Evolutionary conservation across 352 stramenopile genomes (phyloP), one percentile per base, ranked within the genome.

Genomic region (Thalassiosira hispida): DNA sequence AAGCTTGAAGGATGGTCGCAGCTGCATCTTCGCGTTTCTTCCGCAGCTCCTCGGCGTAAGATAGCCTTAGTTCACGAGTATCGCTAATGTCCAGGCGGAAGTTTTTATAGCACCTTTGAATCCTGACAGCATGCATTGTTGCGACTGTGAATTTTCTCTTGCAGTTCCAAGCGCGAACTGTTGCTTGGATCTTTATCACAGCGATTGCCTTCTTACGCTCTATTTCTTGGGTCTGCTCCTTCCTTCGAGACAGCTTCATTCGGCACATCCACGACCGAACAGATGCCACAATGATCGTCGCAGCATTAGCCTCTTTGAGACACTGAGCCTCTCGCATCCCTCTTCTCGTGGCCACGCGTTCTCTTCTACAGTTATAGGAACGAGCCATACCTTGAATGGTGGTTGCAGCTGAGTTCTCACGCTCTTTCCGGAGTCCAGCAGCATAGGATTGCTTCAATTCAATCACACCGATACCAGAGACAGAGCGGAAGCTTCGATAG

Each of bases 241-340:
- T 20, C 16, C 3, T 49, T 49, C n/a, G 5, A 68, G 14, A 12
- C 5, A 20, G 38, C 38, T 66, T 25, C 38, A 2, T 33, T 20
- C 22, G 33, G 42, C 33, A 66, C 20, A 27, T 66, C 27, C 29
- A 53, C 9, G 64, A 64, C 25, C 64, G 47, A 35, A 47, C 29
- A 25, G 23, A 22, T 56, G 51, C 29, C 67, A 55, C 29, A 46
- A 57, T 61, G n/a, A 18, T 29, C 25, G 29, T 40, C 12, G 46
- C 42, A 33, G 44, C 18, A 33, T 55, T 29, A 23, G 2, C 8
- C 16, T 9, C 35, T 7, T 53, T 20, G 1, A 35, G 25, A 38
- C 5, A 6, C 11, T 42, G 27, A 22, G 57, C 57, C 9, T 46
- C 14, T 6, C 7, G 25, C 5, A 20, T 33, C 22, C 18, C 33